Evolutionary conservation across 345 rosid genomes (phyloP).

Genomic region (Rhodamnia rubescens): DNA sequence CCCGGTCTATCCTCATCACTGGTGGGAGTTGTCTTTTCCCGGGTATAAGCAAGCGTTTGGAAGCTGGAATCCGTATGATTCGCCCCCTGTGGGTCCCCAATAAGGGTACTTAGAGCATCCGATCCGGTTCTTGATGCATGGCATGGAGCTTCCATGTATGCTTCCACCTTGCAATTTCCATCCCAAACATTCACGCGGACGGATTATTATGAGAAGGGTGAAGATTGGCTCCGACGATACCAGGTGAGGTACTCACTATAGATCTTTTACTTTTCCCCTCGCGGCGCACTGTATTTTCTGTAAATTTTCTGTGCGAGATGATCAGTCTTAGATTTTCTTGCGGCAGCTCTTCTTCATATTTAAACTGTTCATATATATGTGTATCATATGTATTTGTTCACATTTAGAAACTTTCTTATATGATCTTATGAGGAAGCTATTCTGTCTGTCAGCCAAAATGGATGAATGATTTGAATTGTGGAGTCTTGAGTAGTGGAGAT

Average conservation of each 20-base stretch:
- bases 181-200: slow-evolving; percentile 47
- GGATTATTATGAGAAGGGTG: slow-evolving; percentile 86
- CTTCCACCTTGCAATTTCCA: slow-evolving; percentile 43
- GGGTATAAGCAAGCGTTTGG: slow-evolving; percentile 61
- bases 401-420: background rate
- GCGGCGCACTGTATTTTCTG: background rate
- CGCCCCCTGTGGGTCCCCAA: slow-evolving; percentile 76
- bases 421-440: background rate
- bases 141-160: slow-evolving; percentile 87
- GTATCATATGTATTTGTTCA: background rate
- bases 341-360: background rate
- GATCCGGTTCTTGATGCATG: slow-evolving; percentile 91
- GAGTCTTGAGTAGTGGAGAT: background rate
- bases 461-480: background rate
- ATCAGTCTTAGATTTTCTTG: background rate
- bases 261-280: background rate
- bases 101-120: slow-evolving; percentile 50
- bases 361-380: background rate
- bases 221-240: slow-evolving; percentile 82
- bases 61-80: slow-evolving; percentile 70
- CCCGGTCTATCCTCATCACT: slow-evolving; percentile 65
- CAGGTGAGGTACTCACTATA: slow-evolving; percentile 48
- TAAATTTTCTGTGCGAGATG: background rate
- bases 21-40: slow-evolving; percentile 72
- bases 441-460: background rate